A percentile compares a stretch with the other conserved stretches of the same genome.
These are phyloP conservation scores for Phytophthora aleatoria DNA, from an alignment of 352 stramenopile genomes.

Conservation along the genomic window DNA sequence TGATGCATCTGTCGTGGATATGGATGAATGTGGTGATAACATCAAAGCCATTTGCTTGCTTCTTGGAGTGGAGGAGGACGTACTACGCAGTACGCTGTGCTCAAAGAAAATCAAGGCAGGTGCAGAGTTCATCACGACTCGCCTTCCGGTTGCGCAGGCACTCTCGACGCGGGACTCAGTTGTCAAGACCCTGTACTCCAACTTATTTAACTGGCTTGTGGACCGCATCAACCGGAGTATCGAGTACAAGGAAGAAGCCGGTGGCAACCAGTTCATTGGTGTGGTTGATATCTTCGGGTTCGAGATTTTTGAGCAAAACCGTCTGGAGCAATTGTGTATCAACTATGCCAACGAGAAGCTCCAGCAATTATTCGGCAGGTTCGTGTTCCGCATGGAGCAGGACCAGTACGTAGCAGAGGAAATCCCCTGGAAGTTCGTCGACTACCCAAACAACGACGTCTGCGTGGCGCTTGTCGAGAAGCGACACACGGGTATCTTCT, in stretches of 20 bases:
- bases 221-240: conserved; percentile 93
- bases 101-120: conserved; percentile 85
- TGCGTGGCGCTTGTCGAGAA: conserved; percentile 81
- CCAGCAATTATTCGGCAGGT: conserved; percentile 81
- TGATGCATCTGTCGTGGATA: conserved; percentile 65
- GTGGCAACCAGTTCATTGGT: conserved; percentile 82
- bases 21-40: conserved; percentile 48
- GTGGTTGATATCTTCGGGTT: conserved; percentile 93
- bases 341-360: conserved; percentile 91
- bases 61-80: conserved; percentile 65
- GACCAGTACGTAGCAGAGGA: conserved; percentile 83
- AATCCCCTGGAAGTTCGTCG: conserved; percentile 90
- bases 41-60: conserved; percentile 85
- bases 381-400: conserved; percentile 89
- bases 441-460: conserved; percentile 88
- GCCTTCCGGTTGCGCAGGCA: conserved; percentile 67
- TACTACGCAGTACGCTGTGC: conserved; percentile 66
- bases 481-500: conserved; percentile 79
- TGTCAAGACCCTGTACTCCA: conserved; percentile 88
- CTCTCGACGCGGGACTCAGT: conserved; percentile 82
- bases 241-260: conserved; percentile 71
- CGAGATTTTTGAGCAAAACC: conserved; percentile 92
- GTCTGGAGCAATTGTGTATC: conserved; percentile 90
- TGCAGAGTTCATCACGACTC: conserved; percentile 77
- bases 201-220: conserved; percentile 95